phyloP scores from a whole-genome alignment of 345 rosid genomes.

The Bruguiera gymnorhiza region DNA sequence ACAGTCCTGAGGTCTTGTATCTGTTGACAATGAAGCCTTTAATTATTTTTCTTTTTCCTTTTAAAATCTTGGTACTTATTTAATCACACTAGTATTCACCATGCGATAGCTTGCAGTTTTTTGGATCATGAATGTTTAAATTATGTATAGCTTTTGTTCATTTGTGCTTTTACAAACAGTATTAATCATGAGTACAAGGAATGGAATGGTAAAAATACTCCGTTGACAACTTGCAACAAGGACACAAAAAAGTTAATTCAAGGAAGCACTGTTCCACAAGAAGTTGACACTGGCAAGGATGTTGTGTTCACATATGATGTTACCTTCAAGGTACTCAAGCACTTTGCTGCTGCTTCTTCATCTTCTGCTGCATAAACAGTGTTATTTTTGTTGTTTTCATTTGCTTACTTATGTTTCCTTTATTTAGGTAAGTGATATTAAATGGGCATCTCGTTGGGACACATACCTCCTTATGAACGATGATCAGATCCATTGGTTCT shows the following conservation, averaged over 20 bases:
- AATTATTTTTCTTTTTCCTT: too few species aligned
- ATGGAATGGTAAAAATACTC: conserved; percentile 85
- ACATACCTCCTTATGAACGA: conserved; percentile 96
- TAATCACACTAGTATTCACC: neutral
- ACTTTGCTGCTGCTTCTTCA: neutral
- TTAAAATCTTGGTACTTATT: neutral
- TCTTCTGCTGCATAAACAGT: neutral
- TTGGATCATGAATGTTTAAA: neutral
- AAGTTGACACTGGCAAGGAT: conserved; percentile 66
- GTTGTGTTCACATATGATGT: conserved; percentile 94
- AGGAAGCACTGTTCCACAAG: conserved; percentile 86
- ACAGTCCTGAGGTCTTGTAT: neutral
- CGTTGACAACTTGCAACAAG: conserved; percentile 83
- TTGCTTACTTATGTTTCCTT: conserved; percentile 1
- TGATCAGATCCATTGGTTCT: conserved; percentile 98
- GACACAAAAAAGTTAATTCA: conserved; percentile 81
- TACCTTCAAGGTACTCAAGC: conserved; percentile 60
- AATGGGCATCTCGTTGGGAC: conserved; percentile 99
- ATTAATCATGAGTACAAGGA: conserved; percentile 91
- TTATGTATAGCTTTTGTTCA: conserved; percentile 1
- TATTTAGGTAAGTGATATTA: conserved; percentile 79
- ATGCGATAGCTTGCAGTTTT: neutral
- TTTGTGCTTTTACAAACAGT: conserved; percentile 41
- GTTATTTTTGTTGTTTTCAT: neutral
- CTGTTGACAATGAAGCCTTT: too few species aligned